Conservation (phyloP, 2,329 filamentous ascomycete species). For the Tolypocladium tundrense region DNA sequence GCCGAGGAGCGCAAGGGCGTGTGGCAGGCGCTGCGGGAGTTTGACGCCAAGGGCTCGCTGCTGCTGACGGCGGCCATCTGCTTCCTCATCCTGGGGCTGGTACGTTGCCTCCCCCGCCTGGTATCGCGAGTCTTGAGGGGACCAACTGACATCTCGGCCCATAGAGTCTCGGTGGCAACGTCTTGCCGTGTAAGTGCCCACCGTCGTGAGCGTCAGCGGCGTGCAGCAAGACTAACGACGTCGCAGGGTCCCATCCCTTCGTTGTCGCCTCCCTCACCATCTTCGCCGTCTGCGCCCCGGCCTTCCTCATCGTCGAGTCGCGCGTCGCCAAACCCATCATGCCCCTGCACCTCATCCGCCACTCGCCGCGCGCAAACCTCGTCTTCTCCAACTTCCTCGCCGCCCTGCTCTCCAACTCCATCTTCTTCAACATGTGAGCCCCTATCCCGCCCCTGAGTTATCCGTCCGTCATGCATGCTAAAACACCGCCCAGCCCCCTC, state of each 20-base stretch:
- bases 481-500: constrained; percentile 39
- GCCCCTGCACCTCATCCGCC: constrained; percentile 42
- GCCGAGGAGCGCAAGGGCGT: constrained; percentile 31
- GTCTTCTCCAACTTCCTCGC: constrained; percentile 45
- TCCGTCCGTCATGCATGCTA: neutral
- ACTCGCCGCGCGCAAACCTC: constrained; percentile 43
- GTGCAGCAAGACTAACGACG: neutral
- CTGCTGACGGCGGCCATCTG: constrained; percentile 42
- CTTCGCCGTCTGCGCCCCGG: constrained; percentile 35
- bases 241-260: constrained; percentile 45
- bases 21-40: constrained; percentile 40
- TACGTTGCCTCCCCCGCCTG: constrained; percentile 18
- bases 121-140: neutral
- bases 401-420: constrained; percentile 41
- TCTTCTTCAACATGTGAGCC: constrained; percentile 48
- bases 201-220: no score
- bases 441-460: neutral
- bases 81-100: constrained; percentile 48
- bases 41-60: constrained; percentile 46
- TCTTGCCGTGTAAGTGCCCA: constrained; percentile 40
- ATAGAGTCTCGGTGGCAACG: constrained; percentile 52
- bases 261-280: constrained; percentile 40
- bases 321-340: constrained; percentile 45
- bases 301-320: constrained; percentile 43
- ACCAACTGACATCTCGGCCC: neutral